Percentiles rank a stretch among this genome's conserved stretches.
phyloP scores from a whole-genome alignment of 495 filamentous ascomycete genomes.

The Xylaria scruposa region DNA sequence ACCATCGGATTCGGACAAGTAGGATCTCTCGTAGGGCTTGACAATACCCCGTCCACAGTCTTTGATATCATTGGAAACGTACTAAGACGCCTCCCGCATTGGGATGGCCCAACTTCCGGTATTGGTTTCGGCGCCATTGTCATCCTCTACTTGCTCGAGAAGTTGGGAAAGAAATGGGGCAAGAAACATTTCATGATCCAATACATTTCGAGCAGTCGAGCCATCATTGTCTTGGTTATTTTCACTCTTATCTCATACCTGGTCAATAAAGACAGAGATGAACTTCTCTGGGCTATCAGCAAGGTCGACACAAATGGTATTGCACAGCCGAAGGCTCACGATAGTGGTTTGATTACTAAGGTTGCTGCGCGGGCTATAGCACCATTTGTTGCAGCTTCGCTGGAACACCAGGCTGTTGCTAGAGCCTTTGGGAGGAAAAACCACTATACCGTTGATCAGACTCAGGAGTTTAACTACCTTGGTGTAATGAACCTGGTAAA shows the following conservation, averaged over 20 bases:
- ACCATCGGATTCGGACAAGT: conserved; percentile 58
- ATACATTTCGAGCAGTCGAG: conserved; percentile 53
- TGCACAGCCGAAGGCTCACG: conserved; percentile 46
- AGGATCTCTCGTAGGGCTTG: conserved; percentile 52
- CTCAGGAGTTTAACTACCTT: conserved; percentile 56
- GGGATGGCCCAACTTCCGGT: conserved; percentile 51
- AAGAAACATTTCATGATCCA: conserved; percentile 50
- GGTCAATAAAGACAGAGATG: conserved; percentile 52
- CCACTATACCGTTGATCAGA: conserved; percentile 55
- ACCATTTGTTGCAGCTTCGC: conserved; percentile 51
- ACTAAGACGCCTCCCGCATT: conserved; percentile 47
- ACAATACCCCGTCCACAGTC: conserved; percentile 47
- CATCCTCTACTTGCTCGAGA: conserved; percentile 51
- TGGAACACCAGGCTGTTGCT: conserved; percentile 59
- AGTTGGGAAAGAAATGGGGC: conserved; percentile 55
- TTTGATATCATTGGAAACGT: conserved; percentile 52
- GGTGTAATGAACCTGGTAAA: conserved; percentile 57
- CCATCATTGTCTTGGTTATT: conserved; percentile 53
- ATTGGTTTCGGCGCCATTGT: conserved; percentile 55
- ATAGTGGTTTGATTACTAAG: conserved; percentile 42
- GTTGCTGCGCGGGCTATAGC: conserved; percentile 49
- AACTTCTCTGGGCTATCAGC: conserved; percentile 48
- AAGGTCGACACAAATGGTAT: conserved; percentile 54
- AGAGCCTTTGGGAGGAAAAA: conserved; percentile 55
- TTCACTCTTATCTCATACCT: conserved; percentile 56